These are phyloP conservation scores for Sporothrix brunneoviolacea DNA, from an alignment of 2,329 filamentous ascomycete genomes.

Conservation along the genomic window DNA sequence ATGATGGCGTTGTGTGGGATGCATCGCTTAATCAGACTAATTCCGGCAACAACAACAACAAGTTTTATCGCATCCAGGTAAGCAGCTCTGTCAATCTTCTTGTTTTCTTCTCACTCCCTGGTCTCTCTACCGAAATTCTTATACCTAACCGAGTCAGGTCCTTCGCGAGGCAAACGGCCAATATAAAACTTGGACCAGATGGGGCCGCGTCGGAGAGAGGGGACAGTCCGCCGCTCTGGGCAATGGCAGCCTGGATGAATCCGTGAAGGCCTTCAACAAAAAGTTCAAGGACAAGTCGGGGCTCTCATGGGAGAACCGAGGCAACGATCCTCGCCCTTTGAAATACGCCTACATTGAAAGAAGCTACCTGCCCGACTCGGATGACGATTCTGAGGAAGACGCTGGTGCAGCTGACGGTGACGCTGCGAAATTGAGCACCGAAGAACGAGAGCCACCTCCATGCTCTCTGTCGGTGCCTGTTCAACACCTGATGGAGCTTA, in stretches of 20 bases:
- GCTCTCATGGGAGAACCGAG: conserved; percentile 46
- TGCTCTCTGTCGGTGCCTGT: conserved; percentile 55
- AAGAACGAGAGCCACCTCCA: conserved; percentile 32
- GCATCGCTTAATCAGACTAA: conserved; percentile 76
- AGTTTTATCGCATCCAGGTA: conserved; percentile 72
- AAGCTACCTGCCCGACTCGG: conserved; percentile 64
- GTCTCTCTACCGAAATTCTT: no score
- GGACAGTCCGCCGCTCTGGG: conserved; percentile 44
- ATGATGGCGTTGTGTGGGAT: conserved; percentile 64
- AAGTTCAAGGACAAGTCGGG: conserved; percentile 60
- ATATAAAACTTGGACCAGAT: conserved; percentile 66
- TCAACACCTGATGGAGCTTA: conserved; percentile 67
- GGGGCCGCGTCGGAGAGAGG: conserved; percentile 66
- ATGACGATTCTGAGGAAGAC: conserved; percentile 42
- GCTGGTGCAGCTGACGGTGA: conserved; percentile 15
- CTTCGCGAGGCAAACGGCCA: conserved; percentile 32
- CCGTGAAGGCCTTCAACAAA: conserved; percentile 47
- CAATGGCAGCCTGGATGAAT: conserved; percentile 34
- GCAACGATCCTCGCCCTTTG: conserved; percentile 50
- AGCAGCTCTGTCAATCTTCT: no score
- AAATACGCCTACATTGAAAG: conserved; percentile 78
- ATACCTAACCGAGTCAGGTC: no score
- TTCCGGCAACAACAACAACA: conserved; percentile 66
- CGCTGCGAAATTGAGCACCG: conserved; percentile 29
- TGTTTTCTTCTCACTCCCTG: no score